Conservation (phyloP, 164 flowering plant genomes). For the Annona cherimola region DNA sequence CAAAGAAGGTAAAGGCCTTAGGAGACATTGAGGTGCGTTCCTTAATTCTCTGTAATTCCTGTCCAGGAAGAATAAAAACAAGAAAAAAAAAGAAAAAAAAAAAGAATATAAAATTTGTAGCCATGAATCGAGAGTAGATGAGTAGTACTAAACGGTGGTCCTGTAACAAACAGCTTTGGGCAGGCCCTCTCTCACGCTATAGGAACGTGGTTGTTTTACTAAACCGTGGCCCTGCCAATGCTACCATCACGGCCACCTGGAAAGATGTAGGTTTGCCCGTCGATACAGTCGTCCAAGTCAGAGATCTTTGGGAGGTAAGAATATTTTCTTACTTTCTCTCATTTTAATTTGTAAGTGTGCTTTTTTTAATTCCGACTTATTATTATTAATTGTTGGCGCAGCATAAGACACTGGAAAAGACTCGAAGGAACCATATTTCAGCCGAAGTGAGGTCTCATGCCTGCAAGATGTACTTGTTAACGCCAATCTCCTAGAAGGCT, state of each 20-base stretch:
- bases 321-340: neutral
- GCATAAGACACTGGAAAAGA: slow-evolving; percentile 51
- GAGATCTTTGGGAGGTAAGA: slow-evolving; percentile 78
- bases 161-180: slow-evolving; percentile 54
- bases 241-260: slow-evolving; percentile 55
- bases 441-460: slow-evolving; percentile 33
- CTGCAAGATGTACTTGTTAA: slow-evolving; percentile 25
- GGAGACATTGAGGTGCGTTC: slow-evolving; percentile 62
- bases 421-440: slow-evolving; percentile 40
- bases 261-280: slow-evolving; percentile 62
- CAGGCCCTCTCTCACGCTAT: slow-evolving; percentile 65
- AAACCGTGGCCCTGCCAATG: slow-evolving; percentile 36
- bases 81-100: no score
- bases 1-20: slow-evolving; percentile 62
- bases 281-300: slow-evolving; percentile 36
- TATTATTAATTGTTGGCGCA: slow-evolving; percentile 22
- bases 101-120: no score
- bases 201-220: slow-evolving; percentile 52
- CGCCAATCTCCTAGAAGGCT: slow-evolving; percentile 13
- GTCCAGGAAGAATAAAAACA: no score
- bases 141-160: neutral
- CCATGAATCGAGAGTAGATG: no score
- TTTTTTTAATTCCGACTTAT: neutral
- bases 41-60: neutral
- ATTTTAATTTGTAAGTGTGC: neutral